A percentile compares a stretch with the other conserved stretches of the same genome.
Conservation (phyloP, 106 monocot genomes). For the Dendrobium chrysotoxum region DNA sequence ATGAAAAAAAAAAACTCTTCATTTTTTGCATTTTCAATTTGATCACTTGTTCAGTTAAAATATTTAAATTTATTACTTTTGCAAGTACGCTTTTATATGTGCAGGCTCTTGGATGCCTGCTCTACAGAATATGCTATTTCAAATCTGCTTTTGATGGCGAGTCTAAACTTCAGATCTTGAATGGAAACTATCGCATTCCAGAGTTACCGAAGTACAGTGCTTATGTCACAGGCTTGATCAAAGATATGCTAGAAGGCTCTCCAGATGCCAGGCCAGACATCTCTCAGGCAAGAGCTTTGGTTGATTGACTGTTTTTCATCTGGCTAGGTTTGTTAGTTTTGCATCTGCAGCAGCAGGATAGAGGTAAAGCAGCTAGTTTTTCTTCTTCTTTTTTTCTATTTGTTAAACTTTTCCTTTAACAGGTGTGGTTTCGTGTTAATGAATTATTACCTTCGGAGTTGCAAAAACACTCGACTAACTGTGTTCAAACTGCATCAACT, state of each 20-base stretch:
- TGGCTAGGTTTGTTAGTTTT: constrained; percentile 74
- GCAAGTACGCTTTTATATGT: neutral
- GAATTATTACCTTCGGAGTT: constrained; percentile 54
- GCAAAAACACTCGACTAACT: constrained; percentile 63
- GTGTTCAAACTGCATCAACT: constrained; percentile 11
- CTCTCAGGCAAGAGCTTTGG: constrained; percentile 97
- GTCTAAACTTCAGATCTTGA: constrained; percentile 86
- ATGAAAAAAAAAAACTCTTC: no score
- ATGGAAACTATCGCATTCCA: constrained; percentile 88
- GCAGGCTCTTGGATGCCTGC: constrained; percentile 89
- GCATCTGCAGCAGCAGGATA: constrained; percentile 28
- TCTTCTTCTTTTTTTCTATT: no score
- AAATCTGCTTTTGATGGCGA: constrained; percentile 95
- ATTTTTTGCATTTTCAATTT: no score
- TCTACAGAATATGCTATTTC: constrained; percentile 83
- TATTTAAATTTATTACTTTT: no score
- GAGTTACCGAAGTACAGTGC: constrained; percentile 72
- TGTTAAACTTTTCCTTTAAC: constrained; percentile 10
- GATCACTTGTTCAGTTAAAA: no score
- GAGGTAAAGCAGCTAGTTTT: constrained; percentile 6
- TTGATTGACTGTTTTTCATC: constrained; percentile 89
- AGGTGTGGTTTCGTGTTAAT: constrained; percentile 97
- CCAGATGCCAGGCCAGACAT: constrained; percentile 90
- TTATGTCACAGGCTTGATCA: constrained; percentile 56
- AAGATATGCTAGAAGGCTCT: constrained; percentile 78